Evolutionary conservation across 768 basidiomycete species (phyloP), one percentile per base, ranked within the genome.

Genomic region (Floccularia luteovirens): DNA sequence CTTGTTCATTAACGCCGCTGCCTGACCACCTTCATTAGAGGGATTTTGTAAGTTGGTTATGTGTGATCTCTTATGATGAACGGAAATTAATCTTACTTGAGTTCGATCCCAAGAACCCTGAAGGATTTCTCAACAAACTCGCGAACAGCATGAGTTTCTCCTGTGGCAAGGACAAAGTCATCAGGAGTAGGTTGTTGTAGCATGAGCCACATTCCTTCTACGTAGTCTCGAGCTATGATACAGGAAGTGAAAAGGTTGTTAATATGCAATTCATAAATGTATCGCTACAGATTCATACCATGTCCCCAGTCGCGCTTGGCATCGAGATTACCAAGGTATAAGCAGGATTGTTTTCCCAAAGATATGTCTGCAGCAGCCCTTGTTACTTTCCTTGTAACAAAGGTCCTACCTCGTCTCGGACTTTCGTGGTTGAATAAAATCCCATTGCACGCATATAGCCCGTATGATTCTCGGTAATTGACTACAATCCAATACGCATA

Each of bases 371-470:
- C 92, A 13, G 79, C 92, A 7, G 92, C 92, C 44, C 93, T 73
- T 32, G 87, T 71, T 53, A 97, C 96, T 69, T 97, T 97, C 55
- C 92, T 74, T 30, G 93, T 96, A 50, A 97, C 92, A 65, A 97
- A 97, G 5, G 92, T 97, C 56, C 92, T 69, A 16, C 93, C 93
- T 50, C 93, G 75, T 36, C 93, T 75, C 11, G 94, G 93, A 51
- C 91, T 94, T 67, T 98, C 93, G 64, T 97, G 93, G 58, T 97
- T 96, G 79, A 96, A 98, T 50, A 97, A 63, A 55, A 98, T 97
- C 35, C 93, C 93, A 61, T 96, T 96, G 62, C 88, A 92, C 13
- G 91, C 89, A 64, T 79, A 93, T 86, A 98, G 92, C 47, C 84
- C 88, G 56, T 98, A 98, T 33, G 91, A 82, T 65, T 98, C 93